Percentiles rank a stretch among this genome's conserved stretches.
These are phyloP conservation scores for Jamesozyma rosinii DNA, from an alignment of 805 yeast species.

Conservation along the genomic window DNA sequence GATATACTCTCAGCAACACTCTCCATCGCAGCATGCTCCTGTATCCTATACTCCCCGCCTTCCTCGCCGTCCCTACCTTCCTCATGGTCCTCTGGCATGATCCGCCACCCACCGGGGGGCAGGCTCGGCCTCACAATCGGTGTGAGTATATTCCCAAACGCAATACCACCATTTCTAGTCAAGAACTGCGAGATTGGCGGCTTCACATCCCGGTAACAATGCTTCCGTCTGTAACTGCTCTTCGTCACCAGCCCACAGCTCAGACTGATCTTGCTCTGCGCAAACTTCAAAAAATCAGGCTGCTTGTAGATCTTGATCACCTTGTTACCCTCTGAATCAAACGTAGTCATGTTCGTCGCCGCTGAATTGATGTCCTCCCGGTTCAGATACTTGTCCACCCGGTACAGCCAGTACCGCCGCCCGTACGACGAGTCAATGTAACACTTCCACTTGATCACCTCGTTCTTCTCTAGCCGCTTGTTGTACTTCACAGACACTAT, in stretches of 20 bases:
- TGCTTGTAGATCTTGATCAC: slow-evolving; percentile 35
- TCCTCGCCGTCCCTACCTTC: slow-evolving; percentile 4
- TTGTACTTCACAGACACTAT: slow-evolving; percentile 15
- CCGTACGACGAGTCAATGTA: slow-evolving; percentile 40
- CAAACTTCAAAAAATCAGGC: slow-evolving; percentile 34
- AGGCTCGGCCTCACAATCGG: slow-evolving; percentile 23
- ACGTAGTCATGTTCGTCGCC: slow-evolving; percentile 38
- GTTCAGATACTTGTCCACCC: slow-evolving; percentile 31
- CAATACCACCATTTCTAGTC: slow-evolving; percentile 25
- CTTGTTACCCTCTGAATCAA: slow-evolving; percentile 59
- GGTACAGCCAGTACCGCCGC: slow-evolving; percentile 73
- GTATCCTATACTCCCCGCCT: neutral
- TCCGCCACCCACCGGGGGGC: slow-evolving; percentile 31
- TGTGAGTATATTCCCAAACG: slow-evolving; percentile 15
- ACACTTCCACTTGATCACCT: slow-evolving; percentile 27
- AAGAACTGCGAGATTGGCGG: slow-evolving; percentile 30
- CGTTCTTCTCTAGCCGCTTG: slow-evolving; percentile 11
- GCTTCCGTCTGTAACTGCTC: slow-evolving; percentile 22
- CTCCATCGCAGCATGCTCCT: neutral
- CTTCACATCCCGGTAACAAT: slow-evolving; percentile 25
- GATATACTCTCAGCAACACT: neutral
- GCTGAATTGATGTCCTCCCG: slow-evolving; percentile 28
- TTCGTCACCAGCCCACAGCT: slow-evolving; percentile 30
- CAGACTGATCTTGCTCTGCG: slow-evolving; percentile 34
- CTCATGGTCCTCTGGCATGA: slow-evolving; percentile 19